phyloP scores from a whole-genome alignment of 1,284 basidiomycete species.

The Stereum hirsutum region DNA sequence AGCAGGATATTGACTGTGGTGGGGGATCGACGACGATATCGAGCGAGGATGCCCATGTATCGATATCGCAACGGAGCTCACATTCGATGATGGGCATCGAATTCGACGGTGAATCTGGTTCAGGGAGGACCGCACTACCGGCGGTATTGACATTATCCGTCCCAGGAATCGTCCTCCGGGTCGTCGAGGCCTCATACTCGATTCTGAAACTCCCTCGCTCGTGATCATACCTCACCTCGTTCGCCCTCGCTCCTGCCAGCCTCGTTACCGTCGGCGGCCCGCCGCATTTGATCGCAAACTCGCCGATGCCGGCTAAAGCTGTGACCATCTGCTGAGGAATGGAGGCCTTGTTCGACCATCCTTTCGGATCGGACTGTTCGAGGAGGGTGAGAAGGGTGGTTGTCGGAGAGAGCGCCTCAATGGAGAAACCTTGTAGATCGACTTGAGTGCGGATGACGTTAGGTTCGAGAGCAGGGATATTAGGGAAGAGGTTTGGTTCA shows the following conservation, averaged over 20 bases:
- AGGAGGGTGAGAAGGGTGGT: conserved; percentile 92
- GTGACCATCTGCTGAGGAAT: conserved; percentile 90
- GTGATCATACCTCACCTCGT: conserved; percentile 77
- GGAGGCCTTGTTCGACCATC: conserved; percentile 93
- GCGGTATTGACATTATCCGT: not conserved
- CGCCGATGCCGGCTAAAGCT: conserved; percentile 82
- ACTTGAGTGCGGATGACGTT: conserved; percentile 90
- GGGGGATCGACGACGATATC: conserved; percentile 95
- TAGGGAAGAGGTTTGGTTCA: conserved; percentile 79
- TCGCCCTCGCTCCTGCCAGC: conserved; percentile 71
- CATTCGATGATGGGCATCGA: conserved; percentile 70
- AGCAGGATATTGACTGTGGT: conserved; percentile 75
- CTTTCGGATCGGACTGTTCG: conserved; percentile 95
- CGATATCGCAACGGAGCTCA: conserved; percentile 90
- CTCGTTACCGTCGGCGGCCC: conserved; percentile 88
- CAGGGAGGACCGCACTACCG: conserved; percentile 4
- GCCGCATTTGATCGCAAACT: conserved; percentile 91
- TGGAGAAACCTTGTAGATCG: conserved; percentile 94
- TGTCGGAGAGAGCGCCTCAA: conserved; percentile 91
- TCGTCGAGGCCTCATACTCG: conserved; percentile 72
- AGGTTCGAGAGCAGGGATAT: conserved; percentile 62
- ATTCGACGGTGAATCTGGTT: conserved; percentile 13
- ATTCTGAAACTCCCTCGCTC: conserved; percentile 78
- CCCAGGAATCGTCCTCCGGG: conserved; percentile 31
- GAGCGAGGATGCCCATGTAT: conserved; percentile 83